Percentiles rank a stretch among this genome's conserved stretches.
These are phyloP conservation scores for Fonsecaea erecta DNA, from an alignment of 2,329 filamentous ascomycete species.

Conservation along the genomic window DNA sequence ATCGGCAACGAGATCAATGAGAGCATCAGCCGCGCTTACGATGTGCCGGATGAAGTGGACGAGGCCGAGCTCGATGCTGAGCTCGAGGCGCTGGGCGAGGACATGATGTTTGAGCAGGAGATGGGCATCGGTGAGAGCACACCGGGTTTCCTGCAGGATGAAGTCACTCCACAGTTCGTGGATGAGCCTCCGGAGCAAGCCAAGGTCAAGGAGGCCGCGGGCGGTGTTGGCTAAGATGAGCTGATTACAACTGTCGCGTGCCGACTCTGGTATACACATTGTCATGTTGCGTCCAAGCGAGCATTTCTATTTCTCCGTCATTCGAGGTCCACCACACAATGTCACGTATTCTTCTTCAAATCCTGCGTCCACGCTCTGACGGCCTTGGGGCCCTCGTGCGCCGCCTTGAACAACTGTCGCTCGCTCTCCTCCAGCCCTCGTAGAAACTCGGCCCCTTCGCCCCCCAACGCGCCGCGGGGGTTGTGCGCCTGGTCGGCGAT, in stretches of 20 bases:
- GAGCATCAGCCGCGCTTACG: slow-evolving; percentile 86
- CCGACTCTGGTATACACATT: neutral
- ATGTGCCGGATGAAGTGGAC: slow-evolving; percentile 95
- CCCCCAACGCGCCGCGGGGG: slow-evolving; percentile 53
- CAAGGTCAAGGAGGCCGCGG: slow-evolving; percentile 72
- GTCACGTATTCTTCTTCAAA: slow-evolving; percentile 35
- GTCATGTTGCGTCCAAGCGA: slow-evolving; percentile 13
- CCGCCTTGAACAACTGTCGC: slow-evolving; percentile 72
- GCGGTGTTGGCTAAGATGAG: slow-evolving; percentile 28
- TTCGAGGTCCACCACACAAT: neutral
- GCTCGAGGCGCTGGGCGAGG: slow-evolving; percentile 89
- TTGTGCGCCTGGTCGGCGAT: slow-evolving; percentile 90
- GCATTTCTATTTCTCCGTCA: slow-evolving; percentile 3
- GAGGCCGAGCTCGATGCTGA: slow-evolving; percentile 96
- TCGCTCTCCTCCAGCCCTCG: slow-evolving; percentile 90
- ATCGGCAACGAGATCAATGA: slow-evolving; percentile 98
- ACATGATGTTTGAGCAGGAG: slow-evolving; percentile 81
- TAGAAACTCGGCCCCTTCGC: slow-evolving; percentile 76
- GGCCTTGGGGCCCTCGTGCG: slow-evolving; percentile 72
- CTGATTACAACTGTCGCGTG: neutral
- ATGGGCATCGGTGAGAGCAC: slow-evolving; percentile 63
- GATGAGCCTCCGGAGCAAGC: slow-evolving; percentile 80
- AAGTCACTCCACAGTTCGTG: slow-evolving; percentile 83
- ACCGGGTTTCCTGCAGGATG: slow-evolving; percentile 88
- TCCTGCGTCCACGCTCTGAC: slow-evolving; percentile 35